These are phyloP conservation scores for Massariosphaeria phaeospora DNA, from an alignment of 495 filamentous ascomycete genomes.

Conservation along the genomic window DNA sequence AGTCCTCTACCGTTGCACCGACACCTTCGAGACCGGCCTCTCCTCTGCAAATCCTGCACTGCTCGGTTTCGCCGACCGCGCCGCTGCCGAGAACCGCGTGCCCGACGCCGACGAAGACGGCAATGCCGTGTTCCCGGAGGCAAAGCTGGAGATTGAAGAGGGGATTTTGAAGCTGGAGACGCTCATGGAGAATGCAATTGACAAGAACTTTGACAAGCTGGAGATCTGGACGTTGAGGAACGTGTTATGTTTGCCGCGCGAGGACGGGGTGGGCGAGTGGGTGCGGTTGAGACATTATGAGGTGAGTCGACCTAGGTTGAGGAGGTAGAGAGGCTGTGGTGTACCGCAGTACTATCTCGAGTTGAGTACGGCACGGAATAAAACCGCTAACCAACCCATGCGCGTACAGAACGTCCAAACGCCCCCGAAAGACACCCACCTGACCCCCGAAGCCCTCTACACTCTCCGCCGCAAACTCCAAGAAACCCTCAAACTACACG, in stretches of 20 bases:
- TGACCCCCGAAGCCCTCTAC: slow-evolving; percentile 60
- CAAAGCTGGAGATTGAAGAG: slow-evolving; percentile 76
- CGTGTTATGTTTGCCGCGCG: slow-evolving; percentile 71
- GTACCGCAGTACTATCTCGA: not conserved
- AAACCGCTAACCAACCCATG: slow-evolving; percentile 27
- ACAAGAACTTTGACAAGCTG: slow-evolving; percentile 73
- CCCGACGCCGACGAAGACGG: slow-evolving; percentile 52
- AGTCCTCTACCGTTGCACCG: slow-evolving; percentile 77
- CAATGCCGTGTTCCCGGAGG: slow-evolving; percentile 38
- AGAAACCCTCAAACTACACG: slow-evolving; percentile 75
- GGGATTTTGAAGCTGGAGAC: slow-evolving; percentile 92
- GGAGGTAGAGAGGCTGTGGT: not conserved
- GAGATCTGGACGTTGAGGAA: slow-evolving; percentile 85
- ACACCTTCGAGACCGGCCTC: slow-evolving; percentile 75
- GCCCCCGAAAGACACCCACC: slow-evolving; percentile 11
- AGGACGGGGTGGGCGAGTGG: slow-evolving; percentile 69
- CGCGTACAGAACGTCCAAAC: no score
- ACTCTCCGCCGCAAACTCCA: slow-evolving; percentile 68
- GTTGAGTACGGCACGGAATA: slow-evolving; percentile 12
- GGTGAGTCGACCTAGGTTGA: slow-evolving; percentile 39
- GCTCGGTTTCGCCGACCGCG: slow-evolving; percentile 61
- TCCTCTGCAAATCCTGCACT: slow-evolving; percentile 61
- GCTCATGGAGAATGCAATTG: slow-evolving; percentile 74
- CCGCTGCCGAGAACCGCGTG: slow-evolving; percentile 38
- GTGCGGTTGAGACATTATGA: slow-evolving; percentile 83